Evolutionary conservation across 108 stramenopile species (phyloP), one percentile per base, ranked within the genome.

Genomic region (Licmophora abbreviata): DNA sequence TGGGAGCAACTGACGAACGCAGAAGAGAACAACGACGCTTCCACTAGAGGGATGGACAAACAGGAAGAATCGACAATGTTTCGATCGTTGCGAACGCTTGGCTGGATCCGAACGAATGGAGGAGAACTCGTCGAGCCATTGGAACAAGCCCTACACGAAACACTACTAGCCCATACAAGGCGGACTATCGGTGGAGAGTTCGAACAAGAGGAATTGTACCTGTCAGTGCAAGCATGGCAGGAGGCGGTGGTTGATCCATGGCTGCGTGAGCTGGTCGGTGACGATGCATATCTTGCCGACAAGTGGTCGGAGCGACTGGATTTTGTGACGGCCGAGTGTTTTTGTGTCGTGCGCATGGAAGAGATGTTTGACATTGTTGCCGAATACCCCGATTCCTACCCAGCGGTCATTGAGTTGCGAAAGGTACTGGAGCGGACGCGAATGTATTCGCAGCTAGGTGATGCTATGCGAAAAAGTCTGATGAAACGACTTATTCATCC

Each of bases 401-500:
- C 81, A 7, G 89, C 89, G 9, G 76, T 92, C 0, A 20, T 52
- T 8, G 89, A 92, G 59, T 53, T 92, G 7, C 61, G 63, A n/a
- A 37, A 48, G 51, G 76, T 83, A 0, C 51, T 87, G 11, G 71
- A 77, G 26, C 37, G 54, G 5, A 81, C 81, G 4, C 51, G 59
- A 17, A 66, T 69, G 61, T 58, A 70, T 58, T 29, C 44, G 6
- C 29, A 58, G 23, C 34, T 91, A 27, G 75, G 64, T 7, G 10
- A 51, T 1, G 66, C 75, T 21, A 78, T 83, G 41, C 54, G 65
- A 24, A 36, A 51, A 14, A 66, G 66, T n/a, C 61, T 97, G 48
- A 46, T 69, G 17, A 57, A 69, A 12, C 70, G 97, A n/a, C 61
- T 98, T 52, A 65, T 94, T 24, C 97, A 98, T 77, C 86, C 92